These are phyloP conservation scores for Spergularia azorica DNA, from an alignment of 179 eudicot genomes.

Conservation along the genomic window DNA sequence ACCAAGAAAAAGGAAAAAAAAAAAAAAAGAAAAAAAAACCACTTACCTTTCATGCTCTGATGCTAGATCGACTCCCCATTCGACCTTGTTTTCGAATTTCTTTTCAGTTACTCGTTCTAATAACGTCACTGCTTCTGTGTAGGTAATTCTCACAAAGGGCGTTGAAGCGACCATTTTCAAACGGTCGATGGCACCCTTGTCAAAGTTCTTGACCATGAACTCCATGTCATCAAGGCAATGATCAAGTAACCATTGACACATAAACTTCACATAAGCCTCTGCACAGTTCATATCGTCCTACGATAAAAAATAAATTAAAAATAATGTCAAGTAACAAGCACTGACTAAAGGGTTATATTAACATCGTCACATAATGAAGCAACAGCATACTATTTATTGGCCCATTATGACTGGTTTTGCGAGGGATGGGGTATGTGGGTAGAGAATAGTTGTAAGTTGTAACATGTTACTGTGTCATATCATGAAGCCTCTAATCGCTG, in stretches of 20 bases:
- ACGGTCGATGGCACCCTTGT: slow-evolving; percentile 75
- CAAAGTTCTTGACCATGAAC: slow-evolving; percentile 70
- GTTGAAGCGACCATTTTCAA: slow-evolving; percentile 75
- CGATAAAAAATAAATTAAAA: no score
- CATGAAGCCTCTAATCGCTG: neutral
- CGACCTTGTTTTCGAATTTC: slow-evolving; percentile 89
- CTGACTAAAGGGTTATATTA: slow-evolving; percentile 6
- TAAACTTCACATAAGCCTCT: slow-evolving; percentile 80
- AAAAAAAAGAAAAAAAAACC: no score
- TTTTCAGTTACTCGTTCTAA: slow-evolving; percentile 65
- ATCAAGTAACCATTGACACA: slow-evolving; percentile 90
- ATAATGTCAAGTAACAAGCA: slow-evolving; percentile 22
- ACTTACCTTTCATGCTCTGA: slow-evolving; percentile 91
- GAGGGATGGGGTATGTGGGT: neutral
- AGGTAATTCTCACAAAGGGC: slow-evolving; percentile 68
- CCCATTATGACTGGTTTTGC: neutral
- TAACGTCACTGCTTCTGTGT: slow-evolving; percentile 76
- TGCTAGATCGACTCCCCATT: slow-evolving; percentile 95
- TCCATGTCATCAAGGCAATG: slow-evolving; percentile 94
- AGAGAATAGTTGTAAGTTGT: neutral
- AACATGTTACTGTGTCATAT: neutral
- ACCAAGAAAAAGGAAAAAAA: no score
- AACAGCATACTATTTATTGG: neutral
- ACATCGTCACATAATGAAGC: neutral
- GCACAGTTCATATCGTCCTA: slow-evolving; percentile 98